Percentiles rank a stretch among this genome's conserved stretches.
Conservation (phyloP, 257 asterid genomes). For the Salvia miltiorrhiza region DNA sequence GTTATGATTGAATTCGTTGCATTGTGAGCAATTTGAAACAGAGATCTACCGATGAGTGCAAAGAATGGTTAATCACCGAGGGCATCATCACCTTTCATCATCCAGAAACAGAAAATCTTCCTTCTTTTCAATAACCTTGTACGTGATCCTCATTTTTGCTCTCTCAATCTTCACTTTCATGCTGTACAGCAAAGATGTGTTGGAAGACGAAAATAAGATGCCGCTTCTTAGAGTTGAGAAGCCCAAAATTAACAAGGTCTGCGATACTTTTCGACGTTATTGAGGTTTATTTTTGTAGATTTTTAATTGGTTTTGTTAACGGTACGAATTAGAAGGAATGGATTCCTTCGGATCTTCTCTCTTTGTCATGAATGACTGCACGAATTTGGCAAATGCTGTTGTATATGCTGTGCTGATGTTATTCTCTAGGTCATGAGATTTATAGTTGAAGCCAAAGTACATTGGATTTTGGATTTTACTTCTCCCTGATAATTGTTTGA, state of each 20-base stretch:
- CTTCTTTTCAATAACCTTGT: conserved; percentile 43
- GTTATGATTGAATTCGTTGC: neutral
- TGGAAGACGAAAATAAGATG: conserved; percentile 41
- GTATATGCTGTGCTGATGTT: neutral
- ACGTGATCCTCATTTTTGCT: conserved; percentile 49
- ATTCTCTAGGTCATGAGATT: neutral
- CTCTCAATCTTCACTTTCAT: conserved; percentile 62
- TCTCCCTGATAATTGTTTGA: conserved; percentile 3
- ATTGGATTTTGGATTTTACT: neutral
- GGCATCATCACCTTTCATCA: conserved; percentile 26
- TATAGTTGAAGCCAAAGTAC: neutral
- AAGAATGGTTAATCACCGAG: conserved; percentile 46
- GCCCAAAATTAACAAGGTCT: conserved; percentile 39
- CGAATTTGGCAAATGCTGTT: neutral
- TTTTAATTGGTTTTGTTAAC: neutral
- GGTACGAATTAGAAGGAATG: neutral
- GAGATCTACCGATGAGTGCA: conserved; percentile 24
- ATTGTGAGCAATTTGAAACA: neutral
- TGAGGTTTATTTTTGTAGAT: neutral
- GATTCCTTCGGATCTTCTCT: neutral
- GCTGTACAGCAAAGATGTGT: conserved; percentile 54
- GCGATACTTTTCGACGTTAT: neutral
- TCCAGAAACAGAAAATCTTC: conserved; percentile 43
- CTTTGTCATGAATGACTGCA: neutral
- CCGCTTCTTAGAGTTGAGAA: conserved; percentile 34